phyloP scores from a whole-genome alignment of 2,329 filamentous ascomycete species.

The Botrytis paeoniae region DNA sequence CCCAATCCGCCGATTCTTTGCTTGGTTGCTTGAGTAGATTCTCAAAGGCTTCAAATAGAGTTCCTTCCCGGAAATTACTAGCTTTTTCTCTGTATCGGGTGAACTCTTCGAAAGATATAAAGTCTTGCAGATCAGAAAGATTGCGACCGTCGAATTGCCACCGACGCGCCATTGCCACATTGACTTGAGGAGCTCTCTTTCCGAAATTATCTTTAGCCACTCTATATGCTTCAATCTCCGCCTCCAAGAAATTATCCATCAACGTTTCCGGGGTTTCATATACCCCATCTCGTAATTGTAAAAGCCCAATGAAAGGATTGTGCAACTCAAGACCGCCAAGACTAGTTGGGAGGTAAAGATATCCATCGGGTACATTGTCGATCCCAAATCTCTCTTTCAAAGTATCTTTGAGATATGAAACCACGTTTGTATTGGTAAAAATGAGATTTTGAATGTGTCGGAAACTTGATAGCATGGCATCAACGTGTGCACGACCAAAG shows the following conservation, averaged over 20 bases:
- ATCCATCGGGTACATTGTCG: slow-evolving; percentile 41
- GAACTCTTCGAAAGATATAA: slow-evolving; percentile 44
- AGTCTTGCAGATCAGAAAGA: slow-evolving; percentile 25
- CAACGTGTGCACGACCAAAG: slow-evolving; percentile 53
- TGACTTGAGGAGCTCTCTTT: background rate
- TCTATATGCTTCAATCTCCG: slow-evolving; percentile 40
- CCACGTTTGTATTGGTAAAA: slow-evolving; percentile 46
- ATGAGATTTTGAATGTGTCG: slow-evolving; percentile 50
- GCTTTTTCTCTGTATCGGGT: slow-evolving; percentile 38
- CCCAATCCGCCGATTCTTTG: slow-evolving; percentile 32
- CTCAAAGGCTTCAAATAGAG: slow-evolving; percentile 37
- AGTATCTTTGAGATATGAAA: slow-evolving; percentile 46
- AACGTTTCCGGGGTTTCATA: slow-evolving; percentile 29
- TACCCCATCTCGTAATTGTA: slow-evolving; percentile 34
- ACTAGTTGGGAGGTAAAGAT: slow-evolving; percentile 42
- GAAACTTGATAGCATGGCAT: slow-evolving; percentile 52
- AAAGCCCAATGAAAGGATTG: slow-evolving; percentile 42
- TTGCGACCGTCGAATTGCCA: background rate
- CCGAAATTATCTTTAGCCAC: slow-evolving; percentile 38
- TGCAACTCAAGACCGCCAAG: slow-evolving; percentile 43
- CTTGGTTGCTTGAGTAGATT: slow-evolving; percentile 28
- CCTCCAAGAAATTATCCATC: slow-evolving; percentile 36
- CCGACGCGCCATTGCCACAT: background rate
- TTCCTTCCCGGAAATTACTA: slow-evolving; percentile 25
- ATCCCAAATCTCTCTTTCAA: slow-evolving; percentile 50